A percentile compares a stretch with the other conserved stretches of the same genome.
These are phyloP conservation scores for Rubia occidens DNA, from an alignment of 305 asterid genomes.

Conservation along the genomic window DNA sequence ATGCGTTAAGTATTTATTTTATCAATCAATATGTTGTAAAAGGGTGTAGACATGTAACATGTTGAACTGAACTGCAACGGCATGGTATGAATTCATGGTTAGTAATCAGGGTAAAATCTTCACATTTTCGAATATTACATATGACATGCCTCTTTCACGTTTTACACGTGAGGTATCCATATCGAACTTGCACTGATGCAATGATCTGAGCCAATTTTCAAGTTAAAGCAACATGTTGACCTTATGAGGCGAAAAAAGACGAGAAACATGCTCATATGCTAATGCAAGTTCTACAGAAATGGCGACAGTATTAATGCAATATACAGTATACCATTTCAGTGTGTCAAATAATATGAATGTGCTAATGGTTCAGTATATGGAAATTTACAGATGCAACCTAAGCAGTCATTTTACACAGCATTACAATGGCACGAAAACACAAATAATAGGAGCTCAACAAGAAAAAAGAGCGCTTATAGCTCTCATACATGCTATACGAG, in stretches of 20 bases:
- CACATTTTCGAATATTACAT: no score
- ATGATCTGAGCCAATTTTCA: no score
- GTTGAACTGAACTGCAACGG: background rate
- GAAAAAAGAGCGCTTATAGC: background rate
- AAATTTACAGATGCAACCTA: background rate
- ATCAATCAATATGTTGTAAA: background rate
- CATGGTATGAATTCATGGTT: background rate
- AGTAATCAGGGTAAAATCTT: background rate
- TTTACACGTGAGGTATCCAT: no score
- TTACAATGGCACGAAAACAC: background rate
- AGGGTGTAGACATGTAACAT: background rate
- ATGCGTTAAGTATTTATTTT: background rate
- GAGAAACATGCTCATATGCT: background rate
- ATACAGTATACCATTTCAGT: conserved; percentile 1
- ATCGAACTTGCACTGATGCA: background rate
- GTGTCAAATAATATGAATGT: background rate
- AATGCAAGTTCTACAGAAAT: background rate
- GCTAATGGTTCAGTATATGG: background rate
- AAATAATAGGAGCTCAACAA: background rate
- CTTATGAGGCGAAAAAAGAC: background rate
- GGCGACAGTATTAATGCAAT: background rate
- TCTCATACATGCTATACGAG: background rate
- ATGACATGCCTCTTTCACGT: background rate
- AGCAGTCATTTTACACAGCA: background rate
- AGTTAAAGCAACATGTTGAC: background rate